Base-by-base conservation (phyloP, 1,139 yeast genomes). In the Geotrichum phurueaensis region DNA sequence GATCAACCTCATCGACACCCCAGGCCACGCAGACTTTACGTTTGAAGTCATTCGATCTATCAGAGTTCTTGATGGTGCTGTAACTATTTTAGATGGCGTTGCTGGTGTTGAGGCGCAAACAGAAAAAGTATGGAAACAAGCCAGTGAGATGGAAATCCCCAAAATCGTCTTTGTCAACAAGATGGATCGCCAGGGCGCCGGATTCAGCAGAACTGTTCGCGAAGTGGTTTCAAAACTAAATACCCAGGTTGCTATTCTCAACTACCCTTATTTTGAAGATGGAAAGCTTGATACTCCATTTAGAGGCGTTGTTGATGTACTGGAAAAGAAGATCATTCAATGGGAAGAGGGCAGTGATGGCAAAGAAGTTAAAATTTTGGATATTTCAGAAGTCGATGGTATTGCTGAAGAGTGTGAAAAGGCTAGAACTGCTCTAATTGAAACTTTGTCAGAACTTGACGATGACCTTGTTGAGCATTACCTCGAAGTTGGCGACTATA, bases 31-130 rank as follows among this genome's bases (percentile, higher is more conserved):
- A 0, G 99, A 94, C 73, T 94, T 94, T 71, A 89, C 96, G 0
- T 94, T 92, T 72, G 99, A 94, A 73, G 99, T 95, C 6, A 89
- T 85, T 1, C 77, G 98, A 61, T 86, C 98, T 0, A 80, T 94
- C 63, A 80, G 97, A 64, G 97, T 94, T 0, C 77, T 94, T 20
- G 99, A 94, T 74, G 97, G 98, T 1, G 96, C 92, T 0, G 96
- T 94, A 4, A 87, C 96, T 0, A 89, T 94, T 13, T 76, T 94
- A 59, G 99, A 94, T 75, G 96, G 89, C 0, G 98, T 94, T 3
- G 98, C 97, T 1, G 99, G 99, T 15, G 99, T 94, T 0, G 99
- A 94, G 70, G 96, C 99, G 0, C 98, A 95, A 71, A 94, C 99
- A 0, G 97, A 92, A 71, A 92, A 91, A 70, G 98, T 94, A 1